Base-by-base conservation (phyloP, 352 stramenopile species). In the Aphanomyces invadans region DNA sequence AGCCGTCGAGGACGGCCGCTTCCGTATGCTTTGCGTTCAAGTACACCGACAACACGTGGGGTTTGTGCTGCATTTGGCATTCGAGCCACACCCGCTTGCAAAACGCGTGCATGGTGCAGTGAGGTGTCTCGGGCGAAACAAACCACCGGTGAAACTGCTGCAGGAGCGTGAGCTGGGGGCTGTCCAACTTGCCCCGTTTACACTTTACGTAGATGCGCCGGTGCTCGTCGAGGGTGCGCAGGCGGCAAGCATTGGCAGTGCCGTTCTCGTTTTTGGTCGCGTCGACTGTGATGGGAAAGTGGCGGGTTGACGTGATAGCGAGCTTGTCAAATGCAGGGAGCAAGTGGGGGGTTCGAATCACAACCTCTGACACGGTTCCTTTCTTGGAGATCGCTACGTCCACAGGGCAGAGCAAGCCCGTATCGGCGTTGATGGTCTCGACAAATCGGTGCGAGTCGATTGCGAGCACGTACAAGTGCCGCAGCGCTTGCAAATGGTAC, bases 391-490 rank as follows among this genome's bases (percentile, higher is more conserved):
- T 62, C 36, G 48, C 72, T 12, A 92, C 56, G 45, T 76, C 48
- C 2, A 90, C 74, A 9, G 76, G 76, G 64, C 76, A 80, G 10
- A 69, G 78, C 17, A 66, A 54, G 19, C 77, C 75, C 1, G 79
- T 78, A 17, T 80, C 77, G n/a, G 86, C 79, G 53, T 93, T 80
- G n/a, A 95, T 71, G 2, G 84, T 88, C 65, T 93, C 79, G 31
- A 95, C 25, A 12, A 89, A 72, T 46, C 84, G 74, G 12, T 78
- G 83, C 0, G 70, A 80, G 59, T 97, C 88, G 2, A 90, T 78
- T 7, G 89, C 89, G 29, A 95, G 68, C 25, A 94, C 86, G 68
- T 95, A 96, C 46, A 98, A 70, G 73, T 98, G 95, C 1, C 95
- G 83, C 26, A 95, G 89, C 19, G 86, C 83, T 52, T 92, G 83